These are phyloP conservation scores for Rhodotorula paludigena DNA, from an alignment of 768 basidiomycete species.

Conservation along the genomic window DNA sequence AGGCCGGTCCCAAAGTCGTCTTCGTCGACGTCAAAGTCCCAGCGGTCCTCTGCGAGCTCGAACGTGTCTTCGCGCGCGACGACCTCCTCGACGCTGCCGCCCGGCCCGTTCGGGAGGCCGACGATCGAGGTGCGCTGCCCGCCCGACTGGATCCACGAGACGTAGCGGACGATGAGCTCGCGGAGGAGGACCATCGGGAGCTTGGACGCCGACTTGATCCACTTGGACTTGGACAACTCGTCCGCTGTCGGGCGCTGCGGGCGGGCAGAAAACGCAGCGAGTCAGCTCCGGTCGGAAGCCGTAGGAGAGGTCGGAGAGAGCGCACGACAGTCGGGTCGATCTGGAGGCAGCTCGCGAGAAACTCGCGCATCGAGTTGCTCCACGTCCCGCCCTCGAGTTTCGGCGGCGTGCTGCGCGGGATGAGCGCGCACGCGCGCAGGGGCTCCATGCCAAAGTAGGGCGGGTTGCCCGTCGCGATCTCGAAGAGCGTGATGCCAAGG, in stretches of 20 bases:
- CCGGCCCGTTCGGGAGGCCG: constrained; percentile 53
- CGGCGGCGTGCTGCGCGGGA: constrained; percentile 75
- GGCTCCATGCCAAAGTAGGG: constrained; percentile 63
- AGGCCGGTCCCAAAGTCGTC: constrained; percentile 18
- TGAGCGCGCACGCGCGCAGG: constrained; percentile 79
- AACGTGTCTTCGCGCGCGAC: constrained; percentile 29
- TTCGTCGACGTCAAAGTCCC: constrained; percentile 40
- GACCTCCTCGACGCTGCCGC: constrained; percentile 47
- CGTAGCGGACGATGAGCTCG: constrained; percentile 74
- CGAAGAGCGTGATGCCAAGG: constrained; percentile 88
- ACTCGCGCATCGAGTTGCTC: constrained; percentile 79
- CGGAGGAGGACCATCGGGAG: constrained; percentile 63
- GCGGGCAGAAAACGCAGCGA: neutral
- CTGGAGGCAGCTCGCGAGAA: constrained; percentile 73
- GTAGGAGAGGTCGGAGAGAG: constrained; percentile 1
- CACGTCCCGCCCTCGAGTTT: constrained; percentile 54
- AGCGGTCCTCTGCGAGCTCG: constrained; percentile 35
- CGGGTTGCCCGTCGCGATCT: constrained; percentile 93
- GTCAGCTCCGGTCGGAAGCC: constrained; percentile 6
- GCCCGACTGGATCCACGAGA: constrained; percentile 63
- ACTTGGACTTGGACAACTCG: constrained; percentile 72
- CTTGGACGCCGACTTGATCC: constrained; percentile 76
- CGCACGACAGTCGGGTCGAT: constrained; percentile 73
- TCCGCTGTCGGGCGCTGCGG: constrained; percentile 78
- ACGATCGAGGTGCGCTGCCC: constrained; percentile 74